Conservation (phyloP, 1,284 basidiomycete genomes). For the Ustilago curta region DNA sequence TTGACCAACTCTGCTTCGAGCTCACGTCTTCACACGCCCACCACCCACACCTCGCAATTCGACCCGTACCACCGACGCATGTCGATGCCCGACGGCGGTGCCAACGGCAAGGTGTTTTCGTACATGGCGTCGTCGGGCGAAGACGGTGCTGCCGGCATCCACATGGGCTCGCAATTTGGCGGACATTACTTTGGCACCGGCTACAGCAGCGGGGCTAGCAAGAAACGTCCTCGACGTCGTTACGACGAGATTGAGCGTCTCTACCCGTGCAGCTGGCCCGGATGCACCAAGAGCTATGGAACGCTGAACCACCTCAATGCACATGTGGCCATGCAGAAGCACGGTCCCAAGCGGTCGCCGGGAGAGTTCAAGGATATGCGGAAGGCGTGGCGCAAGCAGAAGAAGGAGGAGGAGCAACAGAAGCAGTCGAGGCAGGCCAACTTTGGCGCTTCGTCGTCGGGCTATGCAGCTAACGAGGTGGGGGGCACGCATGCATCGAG, state of each 20-base stretch:
- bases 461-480: slow-evolving; percentile 4
- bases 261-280: slow-evolving; percentile 83
- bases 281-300: slow-evolving; percentile 85
- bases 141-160: slow-evolving; percentile 21
- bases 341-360: slow-evolving; percentile 84
- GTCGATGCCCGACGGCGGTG: slow-evolving; percentile 40
- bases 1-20: slow-evolving; percentile 10
- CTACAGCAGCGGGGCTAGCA: slow-evolving; percentile 34
- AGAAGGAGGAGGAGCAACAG: slow-evolving; percentile 77
- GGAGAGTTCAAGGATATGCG: slow-evolving; percentile 96
- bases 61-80: slow-evolving; percentile 45
- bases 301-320: slow-evolving; percentile 92
- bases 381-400: slow-evolving; percentile 92
- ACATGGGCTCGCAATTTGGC: slow-evolving; percentile 23
- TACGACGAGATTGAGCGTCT: slow-evolving; percentile 80
- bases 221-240: slow-evolving; percentile 59
- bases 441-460: slow-evolving; percentile 12
- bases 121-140: slow-evolving; percentile 49
- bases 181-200: slow-evolving; percentile 43
- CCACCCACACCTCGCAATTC: slow-evolving; percentile 11
- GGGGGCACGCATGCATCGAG: slow-evolving; percentile 8
- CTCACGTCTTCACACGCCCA: slow-evolving; percentile 39
- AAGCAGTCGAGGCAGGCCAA: slow-evolving; percentile 40
- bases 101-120: slow-evolving; percentile 49
- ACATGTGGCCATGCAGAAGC: slow-evolving; percentile 91